Conservation (phyloP, 2,329 filamentous ascomycete genomes). For the Bipolaris zeicola region DNA sequence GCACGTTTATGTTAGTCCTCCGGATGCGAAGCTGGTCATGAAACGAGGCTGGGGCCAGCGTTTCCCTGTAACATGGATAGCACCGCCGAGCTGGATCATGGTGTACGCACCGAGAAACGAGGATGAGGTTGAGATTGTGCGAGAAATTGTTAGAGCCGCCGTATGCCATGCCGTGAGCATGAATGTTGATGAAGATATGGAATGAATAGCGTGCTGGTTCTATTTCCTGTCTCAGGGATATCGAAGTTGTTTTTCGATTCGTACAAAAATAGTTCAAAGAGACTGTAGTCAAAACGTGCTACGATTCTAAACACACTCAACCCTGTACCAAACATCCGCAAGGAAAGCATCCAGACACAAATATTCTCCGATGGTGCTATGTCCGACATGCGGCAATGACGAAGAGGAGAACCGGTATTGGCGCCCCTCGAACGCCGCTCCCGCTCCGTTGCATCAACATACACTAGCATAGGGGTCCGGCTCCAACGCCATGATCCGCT, state of each 20-base stretch:
- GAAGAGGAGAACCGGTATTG: constrained; percentile 29
- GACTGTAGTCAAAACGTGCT: too few relatives aligned
- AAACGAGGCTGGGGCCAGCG: constrained; percentile 77
- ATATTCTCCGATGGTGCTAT: neutral
- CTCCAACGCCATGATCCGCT: constrained; percentile 8
- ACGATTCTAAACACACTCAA: too few relatives aligned
- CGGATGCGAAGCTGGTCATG: constrained; percentile 73
- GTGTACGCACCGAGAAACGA: constrained; percentile 78
- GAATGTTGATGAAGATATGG: constrained; percentile 14
- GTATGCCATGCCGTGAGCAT: constrained; percentile 64
- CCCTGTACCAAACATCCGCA: too few relatives aligned
- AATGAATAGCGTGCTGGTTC: neutral
- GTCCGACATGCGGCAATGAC: constrained; percentile 3
- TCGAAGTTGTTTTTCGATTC: too few relatives aligned
- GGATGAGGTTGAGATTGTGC: constrained; percentile 69
- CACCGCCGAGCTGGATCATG: constrained; percentile 58
- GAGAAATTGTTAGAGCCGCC: constrained; percentile 73
- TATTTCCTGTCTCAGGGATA: neutral
- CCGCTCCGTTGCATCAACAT: constrained; percentile 15
- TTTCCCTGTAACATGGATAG: constrained; percentile 53
- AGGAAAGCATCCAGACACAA: neutral
- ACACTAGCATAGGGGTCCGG: neutral
- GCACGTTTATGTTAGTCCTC: constrained; percentile 78
- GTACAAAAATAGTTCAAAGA: too few relatives aligned
- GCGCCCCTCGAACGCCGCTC: constrained; percentile 10